Evolutionary conservation across 495 filamentous ascomycete species (phyloP), one percentile per base, ranked within the genome.

Genomic region (Aspergillus baeticus): DNA sequence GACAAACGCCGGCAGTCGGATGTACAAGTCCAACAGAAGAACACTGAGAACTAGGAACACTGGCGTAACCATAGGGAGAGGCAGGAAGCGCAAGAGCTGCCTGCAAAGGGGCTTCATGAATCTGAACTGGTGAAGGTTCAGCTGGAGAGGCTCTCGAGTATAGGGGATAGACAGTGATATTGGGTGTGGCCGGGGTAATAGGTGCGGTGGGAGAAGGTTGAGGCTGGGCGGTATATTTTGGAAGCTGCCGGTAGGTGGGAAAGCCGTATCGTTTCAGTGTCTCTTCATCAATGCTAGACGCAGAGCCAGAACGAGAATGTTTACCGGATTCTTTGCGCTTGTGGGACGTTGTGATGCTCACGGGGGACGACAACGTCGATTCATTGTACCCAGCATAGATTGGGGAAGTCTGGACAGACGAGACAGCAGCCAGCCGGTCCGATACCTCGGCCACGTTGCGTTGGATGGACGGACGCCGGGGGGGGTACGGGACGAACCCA

Each of bases 201-300:
- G 77, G 74, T 20, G 71, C 76, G 48, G 75, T 78, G 50, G 80
- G 71, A 49, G 72, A 65, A 31, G 69, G 69, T 59, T 80, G 80
- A 33, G 69, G 67, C 23, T 71, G 74, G 34, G 78, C 68, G 39
- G 84, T 75, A 63, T 90, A 92, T 34, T 81, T 75, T 22, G 89
- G 87, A 64, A 88, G 81, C 41, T 88, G 87, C 43, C 88, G 86
- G 69, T 94, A 94, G 45, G 89, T 88, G 7, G 90, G 88, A 74
- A 87, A 92, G 44, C 84, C 86, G 72, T 83, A 92, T 58, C 85
- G 87, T 58, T 80, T 83, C 49, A 91, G 69, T 31, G 80, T 77
- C 34, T 76, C 74, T 46, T 83, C 82, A 63, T 95, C 90, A 45
- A 92, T 75, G 63, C 80, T 84, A 49, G 84, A 86, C 6, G 82